These are phyloP conservation scores for Tagetes erecta DNA, from an alignment of 129 eudicot genomes.

Conservation along the genomic window DNA sequence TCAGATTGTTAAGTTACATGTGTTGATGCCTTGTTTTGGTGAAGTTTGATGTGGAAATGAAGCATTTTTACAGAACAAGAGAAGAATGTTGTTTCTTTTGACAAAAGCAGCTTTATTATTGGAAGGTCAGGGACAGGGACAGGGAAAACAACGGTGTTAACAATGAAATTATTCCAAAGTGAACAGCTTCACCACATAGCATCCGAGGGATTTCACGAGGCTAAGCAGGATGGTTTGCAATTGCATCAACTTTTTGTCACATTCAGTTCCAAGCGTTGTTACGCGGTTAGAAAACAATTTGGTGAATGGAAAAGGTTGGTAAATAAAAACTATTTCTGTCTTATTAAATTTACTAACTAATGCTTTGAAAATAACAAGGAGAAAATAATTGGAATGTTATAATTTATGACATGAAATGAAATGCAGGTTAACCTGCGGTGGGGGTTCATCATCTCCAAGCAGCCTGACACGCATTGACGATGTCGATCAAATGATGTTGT, in stretches of 20 bases:
- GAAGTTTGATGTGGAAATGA: constrained; percentile 13
- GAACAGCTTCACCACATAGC: constrained; percentile 62
- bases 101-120: constrained; percentile 62
- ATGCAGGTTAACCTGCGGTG: constrained; percentile 42
- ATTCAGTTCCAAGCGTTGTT: constrained; percentile 76
- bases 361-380: not conserved
- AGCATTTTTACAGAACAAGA: constrained; percentile 55
- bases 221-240: constrained; percentile 23
- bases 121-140: constrained; percentile 72
- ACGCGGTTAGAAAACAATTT: constrained; percentile 62
- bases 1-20: not conserved
- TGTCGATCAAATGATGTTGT: constrained; percentile 42
- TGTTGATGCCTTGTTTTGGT: constrained; percentile 14
- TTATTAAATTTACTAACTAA: not conserved
- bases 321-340: not conserved
- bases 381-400: not conserved
- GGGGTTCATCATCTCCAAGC: constrained; percentile 27
- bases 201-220: constrained; percentile 39
- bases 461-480: constrained; percentile 38
- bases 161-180: constrained; percentile 66
- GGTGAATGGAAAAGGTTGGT: constrained; percentile 64
- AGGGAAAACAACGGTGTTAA: constrained; percentile 80
- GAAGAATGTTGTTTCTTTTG: constrained; percentile 46
- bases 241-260: constrained; percentile 76
- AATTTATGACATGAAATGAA: constrained; percentile 6